These are phyloP conservation scores for Gamarada debralockiae DNA, from an alignment of 495 filamentous ascomycete genomes.

Conservation along the genomic window DNA sequence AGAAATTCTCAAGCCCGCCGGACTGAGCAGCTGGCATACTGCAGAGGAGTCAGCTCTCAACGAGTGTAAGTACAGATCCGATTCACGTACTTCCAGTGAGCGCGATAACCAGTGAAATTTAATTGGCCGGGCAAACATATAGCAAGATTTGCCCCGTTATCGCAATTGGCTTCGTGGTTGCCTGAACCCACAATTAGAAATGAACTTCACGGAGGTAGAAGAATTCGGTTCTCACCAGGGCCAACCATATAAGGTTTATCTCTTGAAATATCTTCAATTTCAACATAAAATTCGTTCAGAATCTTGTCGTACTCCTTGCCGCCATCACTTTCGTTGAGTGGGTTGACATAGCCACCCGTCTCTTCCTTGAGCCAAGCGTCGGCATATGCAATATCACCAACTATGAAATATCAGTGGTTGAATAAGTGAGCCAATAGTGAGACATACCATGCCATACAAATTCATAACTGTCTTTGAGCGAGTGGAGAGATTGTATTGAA, in stretches of 20 bases:
- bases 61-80: slow-evolving; percentile 28
- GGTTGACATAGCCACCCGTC: slow-evolving; percentile 30
- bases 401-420: slow-evolving; percentile 4
- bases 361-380: slow-evolving; percentile 47
- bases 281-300: slow-evolving; percentile 50
- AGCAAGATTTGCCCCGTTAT: slow-evolving; percentile 21
- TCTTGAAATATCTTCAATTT: slow-evolving; percentile 41
- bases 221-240: slow-evolving; percentile 20
- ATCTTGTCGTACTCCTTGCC: slow-evolving; percentile 47
- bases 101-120: slow-evolving; percentile 50
- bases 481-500: slow-evolving; percentile 32
- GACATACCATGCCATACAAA: slow-evolving; percentile 28
- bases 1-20: slow-evolving; percentile 46
- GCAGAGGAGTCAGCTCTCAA: too few relatives aligned
- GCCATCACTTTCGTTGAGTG: slow-evolving; percentile 35
- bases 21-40: slow-evolving; percentile 40
- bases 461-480: slow-evolving; percentile 24
- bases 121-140: slow-evolving; percentile 50
- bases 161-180: slow-evolving; percentile 54
- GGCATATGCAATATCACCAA: slow-evolving; percentile 48
- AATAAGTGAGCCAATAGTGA: too few relatives aligned
- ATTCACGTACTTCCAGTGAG: slow-evolving; percentile 25
- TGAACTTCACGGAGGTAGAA: background rate
- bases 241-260: slow-evolving; percentile 50
- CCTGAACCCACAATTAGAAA: slow-evolving; percentile 18